Evolutionary conservation across 305 asterid genomes (phyloP).

Genomic region (Fraxinus greggii): DNA sequence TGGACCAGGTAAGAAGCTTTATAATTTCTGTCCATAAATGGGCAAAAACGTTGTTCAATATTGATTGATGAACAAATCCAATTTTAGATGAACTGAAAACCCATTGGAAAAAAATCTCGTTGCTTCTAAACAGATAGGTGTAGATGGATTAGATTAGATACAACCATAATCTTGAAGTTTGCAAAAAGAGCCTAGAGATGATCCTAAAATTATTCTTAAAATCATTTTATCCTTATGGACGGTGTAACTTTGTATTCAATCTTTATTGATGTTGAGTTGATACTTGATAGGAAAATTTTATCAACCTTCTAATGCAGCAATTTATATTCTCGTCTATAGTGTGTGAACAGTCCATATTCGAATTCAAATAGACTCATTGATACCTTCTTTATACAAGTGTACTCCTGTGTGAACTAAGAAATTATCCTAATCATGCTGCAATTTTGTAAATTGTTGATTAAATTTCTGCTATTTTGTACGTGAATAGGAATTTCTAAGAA

Average conservation of each 20-base stretch:
- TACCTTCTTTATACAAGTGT: background rate
- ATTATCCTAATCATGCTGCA: background rate
- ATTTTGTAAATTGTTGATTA: background rate
- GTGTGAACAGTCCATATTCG: background rate
- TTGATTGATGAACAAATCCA: constrained; percentile 53
- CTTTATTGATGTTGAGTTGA: background rate
- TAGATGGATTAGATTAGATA: background rate
- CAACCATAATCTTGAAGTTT: background rate
- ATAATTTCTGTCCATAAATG: background rate
- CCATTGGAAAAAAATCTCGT: background rate
- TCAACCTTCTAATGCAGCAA: background rate
- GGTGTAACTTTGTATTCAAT: background rate
- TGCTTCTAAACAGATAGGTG: background rate
- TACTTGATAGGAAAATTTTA: background rate
- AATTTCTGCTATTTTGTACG: constrained; percentile 1
- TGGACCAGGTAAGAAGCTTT: constrained; percentile 56
- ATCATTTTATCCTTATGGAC: background rate
- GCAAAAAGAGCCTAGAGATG: background rate
- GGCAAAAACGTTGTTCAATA: constrained; percentile 38
- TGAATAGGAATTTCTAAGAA: constrained; percentile 51
- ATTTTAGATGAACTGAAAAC: background rate
- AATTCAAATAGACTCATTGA: background rate
- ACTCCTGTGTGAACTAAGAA: background rate
- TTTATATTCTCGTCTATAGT: background rate
- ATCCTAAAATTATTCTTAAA: background rate